Evolutionary conservation across 805 yeast species (phyloP).

Genomic region (Saccharomycodes ludwigii): DNA sequence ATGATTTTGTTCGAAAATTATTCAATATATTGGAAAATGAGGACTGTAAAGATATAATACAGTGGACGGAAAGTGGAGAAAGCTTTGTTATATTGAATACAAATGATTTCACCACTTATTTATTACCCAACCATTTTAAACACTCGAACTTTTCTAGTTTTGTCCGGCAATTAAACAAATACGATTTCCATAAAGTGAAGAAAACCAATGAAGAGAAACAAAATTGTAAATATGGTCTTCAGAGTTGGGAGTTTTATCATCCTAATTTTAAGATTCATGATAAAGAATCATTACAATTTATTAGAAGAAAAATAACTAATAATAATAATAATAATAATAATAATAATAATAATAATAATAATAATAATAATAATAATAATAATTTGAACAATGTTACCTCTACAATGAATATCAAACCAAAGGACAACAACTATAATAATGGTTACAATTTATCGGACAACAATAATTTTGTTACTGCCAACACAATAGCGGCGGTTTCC

Average conservation of each 20-base stretch:
- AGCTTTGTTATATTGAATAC: conserved; percentile 84
- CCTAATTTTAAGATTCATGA: conserved; percentile 75
- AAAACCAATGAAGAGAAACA: conserved; percentile 50
- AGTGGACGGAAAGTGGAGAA: conserved; percentile 82
- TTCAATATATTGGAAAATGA: conserved; percentile 80
- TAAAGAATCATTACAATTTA: conserved; percentile 69
- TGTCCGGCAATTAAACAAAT: conserved; percentile 90
- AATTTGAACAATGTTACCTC: not conserved
- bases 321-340: conserved; percentile 30
- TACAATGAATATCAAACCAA: not conserved
- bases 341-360: not conserved
- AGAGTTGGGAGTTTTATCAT: conserved; percentile 92
- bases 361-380: not conserved
- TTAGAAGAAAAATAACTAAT: conserved; percentile 68
- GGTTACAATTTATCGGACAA: conserved; percentile 16
- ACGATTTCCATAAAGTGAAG: conserved; percentile 94
- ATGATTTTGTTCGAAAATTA: conserved; percentile 67
- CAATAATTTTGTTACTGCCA: conserved; percentile 15
- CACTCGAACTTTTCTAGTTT: conserved; percentile 91
- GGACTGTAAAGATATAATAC: conserved; percentile 58
- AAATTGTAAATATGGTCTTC: conserved; percentile 48
- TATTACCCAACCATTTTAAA: conserved; percentile 85
- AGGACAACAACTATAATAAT: not conserved
- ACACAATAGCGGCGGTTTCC: too few relatives aligned
- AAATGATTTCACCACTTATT: conserved; percentile 77